These are phyloP conservation scores for Zymoseptoria pseudotritici DNA, from an alignment of 2,329 filamentous ascomycete genomes.

Conservation along the genomic window DNA sequence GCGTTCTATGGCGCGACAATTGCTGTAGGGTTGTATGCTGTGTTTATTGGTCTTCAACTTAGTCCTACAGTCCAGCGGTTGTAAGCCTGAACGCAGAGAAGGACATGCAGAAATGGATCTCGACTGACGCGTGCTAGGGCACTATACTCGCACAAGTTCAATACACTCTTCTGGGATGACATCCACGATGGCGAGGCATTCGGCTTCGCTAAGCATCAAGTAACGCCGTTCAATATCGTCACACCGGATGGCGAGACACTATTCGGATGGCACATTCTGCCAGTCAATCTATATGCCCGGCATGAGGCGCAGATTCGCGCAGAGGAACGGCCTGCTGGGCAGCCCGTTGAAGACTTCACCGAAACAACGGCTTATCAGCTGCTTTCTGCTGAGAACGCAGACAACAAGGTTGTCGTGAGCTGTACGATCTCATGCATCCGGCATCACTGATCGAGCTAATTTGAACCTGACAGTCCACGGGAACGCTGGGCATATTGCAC, in stretches of 20 bases:
- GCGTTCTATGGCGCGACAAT: neutral
- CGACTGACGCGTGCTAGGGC: constrained; percentile 46
- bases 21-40: constrained; percentile 22
- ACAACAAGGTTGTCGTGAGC: constrained; percentile 49
- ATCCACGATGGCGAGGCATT: constrained; percentile 72
- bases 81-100: constrained; percentile 44
- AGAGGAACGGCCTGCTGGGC: constrained; percentile 41
- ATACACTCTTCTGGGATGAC: constrained; percentile 63
- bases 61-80: constrained; percentile 70
- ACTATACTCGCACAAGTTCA: constrained; percentile 75
- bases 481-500: constrained; percentile 81
- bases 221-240: constrained; percentile 71
- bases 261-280: constrained; percentile 87
- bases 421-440: constrained; percentile 31
- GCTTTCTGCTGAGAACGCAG: constrained; percentile 42
- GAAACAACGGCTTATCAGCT: constrained; percentile 44
- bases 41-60: constrained; percentile 33
- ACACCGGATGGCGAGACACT: constrained; percentile 70
- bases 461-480: constrained; percentile 31
- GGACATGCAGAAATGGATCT: no score
- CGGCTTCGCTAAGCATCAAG: constrained; percentile 82
- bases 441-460: constrained; percentile 1
- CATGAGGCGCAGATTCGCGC: constrained; percentile 55
- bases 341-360: constrained; percentile 39
- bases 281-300: constrained; percentile 65